Conservation (phyloP, 495 filamentous ascomycete genomes). For the Penicillium herquei region DNA sequence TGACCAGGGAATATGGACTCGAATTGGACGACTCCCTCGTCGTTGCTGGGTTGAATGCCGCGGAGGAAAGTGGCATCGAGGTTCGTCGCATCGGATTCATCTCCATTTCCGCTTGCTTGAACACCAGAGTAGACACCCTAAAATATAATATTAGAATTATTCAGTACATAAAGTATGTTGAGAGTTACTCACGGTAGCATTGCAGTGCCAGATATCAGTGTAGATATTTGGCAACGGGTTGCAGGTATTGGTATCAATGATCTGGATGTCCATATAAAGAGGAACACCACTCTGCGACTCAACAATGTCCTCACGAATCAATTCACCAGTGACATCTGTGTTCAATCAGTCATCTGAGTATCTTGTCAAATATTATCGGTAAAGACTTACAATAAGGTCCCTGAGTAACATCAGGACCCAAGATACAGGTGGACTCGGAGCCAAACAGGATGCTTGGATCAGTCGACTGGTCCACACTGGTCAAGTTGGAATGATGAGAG, state of each 20-base stretch:
- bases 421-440: constrained; percentile 54
- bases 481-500: constrained; percentile 42
- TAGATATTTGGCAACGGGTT: constrained; percentile 53
- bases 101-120: constrained; percentile 51
- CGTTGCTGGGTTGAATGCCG: constrained; percentile 50
- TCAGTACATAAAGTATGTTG: constrained; percentile 14
- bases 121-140: constrained; percentile 59
- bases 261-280: constrained; percentile 58
- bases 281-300: constrained; percentile 55
- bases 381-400: constrained; percentile 42
- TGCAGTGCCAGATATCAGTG: constrained; percentile 61
- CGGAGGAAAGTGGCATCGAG: constrained; percentile 51
- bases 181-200: constrained; percentile 30
- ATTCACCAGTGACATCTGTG: constrained; percentile 45
- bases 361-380: not conserved
- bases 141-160: constrained; percentile 4
- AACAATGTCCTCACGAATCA: constrained; percentile 55
- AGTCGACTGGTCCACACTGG: constrained; percentile 46
- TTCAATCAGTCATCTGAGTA: not conserved
- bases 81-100: constrained; percentile 30
- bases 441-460: constrained; percentile 51
- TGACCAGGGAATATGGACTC: constrained; percentile 54
- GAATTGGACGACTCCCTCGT: constrained; percentile 48
- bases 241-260: constrained; percentile 59
- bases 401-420: constrained; percentile 55